These are phyloP conservation scores for Oenanthe javanica DNA, from an alignment of 140 eudicot species.

Conservation along the genomic window DNA sequence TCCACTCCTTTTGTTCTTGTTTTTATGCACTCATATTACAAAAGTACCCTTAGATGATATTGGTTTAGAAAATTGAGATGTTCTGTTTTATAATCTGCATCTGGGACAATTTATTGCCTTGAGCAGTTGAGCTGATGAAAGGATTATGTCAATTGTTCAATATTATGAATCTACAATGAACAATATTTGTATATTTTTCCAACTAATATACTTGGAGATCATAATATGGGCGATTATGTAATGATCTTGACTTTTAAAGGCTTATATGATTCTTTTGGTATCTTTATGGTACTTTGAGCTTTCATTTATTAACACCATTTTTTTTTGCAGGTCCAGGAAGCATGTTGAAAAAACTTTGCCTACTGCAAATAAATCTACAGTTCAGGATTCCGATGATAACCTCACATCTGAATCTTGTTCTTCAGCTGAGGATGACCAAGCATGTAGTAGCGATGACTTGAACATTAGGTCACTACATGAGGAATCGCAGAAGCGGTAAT, in stretches of 20 bases:
- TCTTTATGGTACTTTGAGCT: neutral
- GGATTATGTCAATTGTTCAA: neutral
- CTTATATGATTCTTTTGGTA: neutral
- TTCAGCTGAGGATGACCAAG: slow-evolving; percentile 50
- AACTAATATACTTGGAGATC: neutral
- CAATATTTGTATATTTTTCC: neutral
- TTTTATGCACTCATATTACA: neutral
- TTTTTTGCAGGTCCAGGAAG: slow-evolving; percentile 43
- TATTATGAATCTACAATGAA: neutral
- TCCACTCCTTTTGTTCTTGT: neutral
- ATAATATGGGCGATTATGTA: neutral
- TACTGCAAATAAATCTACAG: slow-evolving; percentile 26
- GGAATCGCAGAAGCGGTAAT: slow-evolving; percentile 45
- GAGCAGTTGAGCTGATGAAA: neutral
- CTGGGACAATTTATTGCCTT: neutral
- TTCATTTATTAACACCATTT: slow-evolving; percentile 2
- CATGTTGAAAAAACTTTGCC: slow-evolving; percentile 30
- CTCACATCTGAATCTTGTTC: slow-evolving; percentile 60
- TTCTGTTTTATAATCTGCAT: neutral
- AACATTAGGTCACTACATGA: slow-evolving; percentile 27
- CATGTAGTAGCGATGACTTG: slow-evolving; percentile 52
- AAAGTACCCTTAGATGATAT: neutral
- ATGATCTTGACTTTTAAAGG: neutral
- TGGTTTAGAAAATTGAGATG: neutral
- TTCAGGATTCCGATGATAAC: slow-evolving; percentile 35